Base-by-base conservation (phyloP, 2,329 filamentous ascomycete species). In the Trichoderma cornu-damae region DNA sequence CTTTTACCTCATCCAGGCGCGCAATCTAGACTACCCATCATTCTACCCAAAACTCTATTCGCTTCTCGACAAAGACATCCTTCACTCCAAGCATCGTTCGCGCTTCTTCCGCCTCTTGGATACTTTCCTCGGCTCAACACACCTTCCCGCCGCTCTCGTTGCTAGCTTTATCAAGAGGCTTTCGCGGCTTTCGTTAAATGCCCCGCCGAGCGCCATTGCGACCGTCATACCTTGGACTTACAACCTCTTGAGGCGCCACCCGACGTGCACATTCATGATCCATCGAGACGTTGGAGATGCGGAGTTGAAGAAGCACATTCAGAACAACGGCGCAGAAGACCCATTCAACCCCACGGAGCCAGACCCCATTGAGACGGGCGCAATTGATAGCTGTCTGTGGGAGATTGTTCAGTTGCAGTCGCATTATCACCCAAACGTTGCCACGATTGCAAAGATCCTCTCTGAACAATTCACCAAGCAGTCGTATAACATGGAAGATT, bases 131-230 rank as follows among this genome's bases (percentile, higher is more conserved):
- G 82, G 81, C 4, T 97, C 93, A 0, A 92, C 90, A 3, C 95
- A 99, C 82, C 80, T 99, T 66, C 94, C 95, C 3, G 91, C 90
- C 4, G 85, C 87, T 3, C 79, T 99, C 37, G 89, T 99, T 2
- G 93, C 94, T 11, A 96, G 91, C 72, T 99, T 99, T 73, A 86
- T 99, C 75, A 99, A 99, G 74, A 84, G 90, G n/a, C 80, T 99
- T 7, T 84, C 91, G 3, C 82, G 93, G 52, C 79, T 97, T 35
- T 83, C 89, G 14, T 80, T 99, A n/a, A 86, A 89, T 67, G 92
- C 90, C 0, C 93, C 95, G 2, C 94, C 95, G 2, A 85, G 89
- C 32, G 92, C 90, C 28, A 88, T 97, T 53, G 92, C 97, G 14
- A 87, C 86, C 54, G 85, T 96, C 44, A 80, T 97, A 8, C 95